Percentiles rank a stretch among this genome's conserved stretches.
These are phyloP conservation scores for Leccinum disarticulatum DNA, from an alignment of 768 basidiomycete genomes.

Conservation along the genomic window DNA sequence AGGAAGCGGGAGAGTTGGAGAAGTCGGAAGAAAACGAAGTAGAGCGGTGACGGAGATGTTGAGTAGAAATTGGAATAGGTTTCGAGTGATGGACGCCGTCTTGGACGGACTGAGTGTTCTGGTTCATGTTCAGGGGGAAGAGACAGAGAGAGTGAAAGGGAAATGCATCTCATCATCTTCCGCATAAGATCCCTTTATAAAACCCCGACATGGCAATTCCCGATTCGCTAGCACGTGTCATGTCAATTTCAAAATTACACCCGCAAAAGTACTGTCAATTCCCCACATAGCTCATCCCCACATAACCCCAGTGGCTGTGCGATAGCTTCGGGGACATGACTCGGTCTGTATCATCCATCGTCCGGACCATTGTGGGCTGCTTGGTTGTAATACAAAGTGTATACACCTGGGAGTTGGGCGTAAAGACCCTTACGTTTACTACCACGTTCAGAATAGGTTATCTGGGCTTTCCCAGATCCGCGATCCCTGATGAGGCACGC, in stretches of 20 bases:
- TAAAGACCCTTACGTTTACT: conserved; percentile 4
- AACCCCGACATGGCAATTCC: conserved; percentile 31
- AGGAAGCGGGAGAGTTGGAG: conserved; percentile 52
- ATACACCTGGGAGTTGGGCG: conserved; percentile 8
- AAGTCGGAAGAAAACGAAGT: conserved; percentile 62
- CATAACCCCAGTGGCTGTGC: conserved; percentile 4
- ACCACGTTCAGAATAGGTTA: conserved; percentile 14
- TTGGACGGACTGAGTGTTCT: conserved; percentile 11
- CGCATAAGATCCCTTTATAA: conserved; percentile 13
- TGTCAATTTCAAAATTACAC: conserved; percentile 11
- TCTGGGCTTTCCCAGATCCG: conserved; percentile 26
- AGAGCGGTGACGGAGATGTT: conserved; percentile 54
- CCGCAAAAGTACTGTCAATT: conserved; percentile 2
- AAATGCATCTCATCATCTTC: not conserved
- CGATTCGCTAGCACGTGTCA: conserved; percentile 24
- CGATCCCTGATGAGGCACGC: conserved; percentile 2
- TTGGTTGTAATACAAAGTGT: not conserved
- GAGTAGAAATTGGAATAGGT: conserved; percentile 60
- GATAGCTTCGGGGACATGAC: too few species aligned
- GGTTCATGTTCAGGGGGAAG: conserved; percentile 16
- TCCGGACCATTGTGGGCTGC: not conserved
- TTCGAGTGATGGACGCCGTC: conserved; percentile 51
- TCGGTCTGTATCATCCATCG: not conserved
- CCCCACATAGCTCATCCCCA: conserved; percentile 12
- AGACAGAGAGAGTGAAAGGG: not conserved